Base-by-base conservation (phyloP, 148 eudicot species). In the Arctostaphylos glauca region DNA sequence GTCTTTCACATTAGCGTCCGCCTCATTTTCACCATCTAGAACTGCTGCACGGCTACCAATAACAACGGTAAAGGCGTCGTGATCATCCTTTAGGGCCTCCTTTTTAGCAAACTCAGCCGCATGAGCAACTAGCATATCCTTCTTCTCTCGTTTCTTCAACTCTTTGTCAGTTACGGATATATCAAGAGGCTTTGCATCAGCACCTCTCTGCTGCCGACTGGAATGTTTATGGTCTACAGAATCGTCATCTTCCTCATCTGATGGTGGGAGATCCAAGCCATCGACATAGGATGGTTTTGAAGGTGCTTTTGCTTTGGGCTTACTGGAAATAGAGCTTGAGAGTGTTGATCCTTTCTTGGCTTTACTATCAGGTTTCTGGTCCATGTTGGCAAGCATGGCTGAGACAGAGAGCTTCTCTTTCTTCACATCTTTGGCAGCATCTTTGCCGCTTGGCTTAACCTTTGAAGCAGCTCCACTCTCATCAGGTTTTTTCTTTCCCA, bases 1-100 rank as follows among this genome's bases (percentile, higher is more conserved):
- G 67, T 90, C 92, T 76, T 90, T 90, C 80, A 90, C 84, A 74
- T 88, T 88, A 21, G 92, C 92, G 77, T 88, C 90, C 56, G 91
- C 92, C 16, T 88, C 92, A 84, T 85, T 90, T 78, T 86, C 90
- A 19, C 92, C 87, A 38, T 89, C 91, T 16, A 89, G 88, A 52
- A 83, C 88, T 8, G 89, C 81, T 58, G 89, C 89, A 44, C 85
- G 83, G 78, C 86, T 85, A 38, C 91, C 91, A 77, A 89, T 87
- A 55, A 89, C 91, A 49, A 89, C 91, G 7, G 88, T 87, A 67
- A 89, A 89, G 9, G 91, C 91, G 84, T 89, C 91, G 66, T 46
- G 91, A 80, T 89, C 91, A 82, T 89, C 91, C 87, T 74, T 87
- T 21, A 89, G 84, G 16, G 89, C 91, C 84, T 89, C 89, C 21